A percentile compares a stretch with the other conserved stretches of the same genome.
These are phyloP conservation scores for Lactarius evosmus DNA, from an alignment of 768 basidiomycete genomes.

Conservation along the genomic window DNA sequence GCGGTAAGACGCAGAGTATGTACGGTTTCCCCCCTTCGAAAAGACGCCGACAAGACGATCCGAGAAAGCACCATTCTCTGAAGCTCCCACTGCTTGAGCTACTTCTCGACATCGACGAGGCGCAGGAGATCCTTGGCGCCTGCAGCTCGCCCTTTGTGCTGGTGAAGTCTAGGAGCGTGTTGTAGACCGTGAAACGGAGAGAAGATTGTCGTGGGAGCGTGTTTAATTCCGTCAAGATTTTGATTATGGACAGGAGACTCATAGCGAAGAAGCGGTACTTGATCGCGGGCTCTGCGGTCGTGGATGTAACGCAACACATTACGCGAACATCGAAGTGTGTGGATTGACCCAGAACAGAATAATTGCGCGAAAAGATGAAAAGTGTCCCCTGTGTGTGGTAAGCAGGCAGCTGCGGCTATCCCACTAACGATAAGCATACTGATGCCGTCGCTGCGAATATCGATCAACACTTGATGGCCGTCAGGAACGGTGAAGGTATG, in stretches of 20 bases:
- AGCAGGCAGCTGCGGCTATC: too few species aligned
- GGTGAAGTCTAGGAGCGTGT: constrained; percentile 59
- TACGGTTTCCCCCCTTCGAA: constrained; percentile 55
- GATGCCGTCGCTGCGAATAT: too few species aligned
- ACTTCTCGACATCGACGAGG: constrained; percentile 60
- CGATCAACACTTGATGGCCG: too few species aligned
- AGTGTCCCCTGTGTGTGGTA: too few species aligned
- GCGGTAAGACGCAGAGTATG: constrained; percentile 31
- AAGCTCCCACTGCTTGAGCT: constrained; percentile 73
- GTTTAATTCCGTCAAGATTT: constrained; percentile 48
- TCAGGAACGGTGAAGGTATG: too few species aligned
- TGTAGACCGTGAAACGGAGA: constrained; percentile 61
- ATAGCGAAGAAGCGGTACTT: too few species aligned
- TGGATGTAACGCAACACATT: constrained; percentile 43
- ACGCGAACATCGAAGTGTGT: too few species aligned
- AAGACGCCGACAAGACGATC: constrained; percentile 58
- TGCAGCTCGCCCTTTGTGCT: constrained; percentile 59
- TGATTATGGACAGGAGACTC: too few species aligned
- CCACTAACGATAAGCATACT: too few species aligned
- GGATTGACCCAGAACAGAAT: too few species aligned
- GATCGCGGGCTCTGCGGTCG: constrained; percentile 28
- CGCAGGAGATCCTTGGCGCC: constrained; percentile 53
- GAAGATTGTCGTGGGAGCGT: constrained; percentile 63
- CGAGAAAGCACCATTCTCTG: constrained; percentile 64
- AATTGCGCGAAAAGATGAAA: too few species aligned